Conservation (phyloP, 208 protist species). For the Naegleria lovaniensis region DNA sequence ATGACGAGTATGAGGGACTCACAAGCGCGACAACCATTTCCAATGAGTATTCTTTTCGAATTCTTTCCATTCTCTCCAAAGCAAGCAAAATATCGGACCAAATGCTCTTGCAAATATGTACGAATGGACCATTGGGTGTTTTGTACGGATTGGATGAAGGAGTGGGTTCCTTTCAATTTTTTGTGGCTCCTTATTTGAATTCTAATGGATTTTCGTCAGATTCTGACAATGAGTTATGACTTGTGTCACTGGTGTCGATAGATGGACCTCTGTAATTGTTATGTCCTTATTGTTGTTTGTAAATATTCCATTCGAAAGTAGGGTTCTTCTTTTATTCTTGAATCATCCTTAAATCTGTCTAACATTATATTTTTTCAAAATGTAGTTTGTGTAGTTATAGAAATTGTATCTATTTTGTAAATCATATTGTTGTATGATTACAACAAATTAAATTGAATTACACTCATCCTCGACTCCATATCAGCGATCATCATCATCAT, state of each 20-base stretch:
- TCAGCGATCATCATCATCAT: neutral
- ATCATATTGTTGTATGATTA: no score
- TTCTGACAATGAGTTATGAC: neutral
- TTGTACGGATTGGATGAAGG: neutral
- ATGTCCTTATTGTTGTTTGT: no score
- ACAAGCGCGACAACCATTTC: neutral
- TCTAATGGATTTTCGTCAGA: neutral
- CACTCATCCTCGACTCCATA: neutral
- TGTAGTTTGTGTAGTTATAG: no score
- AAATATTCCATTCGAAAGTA: no score
- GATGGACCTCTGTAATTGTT: no score
- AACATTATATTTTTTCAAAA: no score
- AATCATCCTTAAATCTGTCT: no score
- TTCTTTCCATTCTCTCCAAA: neutral
- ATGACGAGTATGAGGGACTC: no score
- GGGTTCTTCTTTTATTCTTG: no score
- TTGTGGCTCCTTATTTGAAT: neutral
- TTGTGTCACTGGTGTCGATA: no score
- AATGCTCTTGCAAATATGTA: neutral
- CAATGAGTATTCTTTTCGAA: neutral
- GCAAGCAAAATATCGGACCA: neutral
- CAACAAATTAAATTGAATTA: no score
- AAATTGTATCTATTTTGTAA: no score
- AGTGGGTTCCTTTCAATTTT: neutral
- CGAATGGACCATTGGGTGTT: neutral